Evolutionary conservation across 768 basidiomycete genomes (phyloP), one percentile per base, ranked within the genome.

Genomic region (Rhodotorula graminis): DNA sequence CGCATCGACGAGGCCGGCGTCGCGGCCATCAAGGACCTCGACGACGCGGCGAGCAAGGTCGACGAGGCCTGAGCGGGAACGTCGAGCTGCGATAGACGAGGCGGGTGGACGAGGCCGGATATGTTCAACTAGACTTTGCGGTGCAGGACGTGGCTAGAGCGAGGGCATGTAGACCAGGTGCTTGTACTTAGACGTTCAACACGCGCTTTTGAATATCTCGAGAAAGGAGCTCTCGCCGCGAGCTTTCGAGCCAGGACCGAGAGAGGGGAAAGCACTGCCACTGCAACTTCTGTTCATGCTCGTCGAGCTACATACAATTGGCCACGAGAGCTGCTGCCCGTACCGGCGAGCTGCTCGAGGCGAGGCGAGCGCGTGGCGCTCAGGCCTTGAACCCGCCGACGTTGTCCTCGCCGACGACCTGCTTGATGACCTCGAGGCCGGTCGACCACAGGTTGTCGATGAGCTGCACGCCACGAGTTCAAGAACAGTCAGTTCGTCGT

Each of bases 401-500:
- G 60, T 2, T 42, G 27, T 61, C 53, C 27, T 25, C 21, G n/a
- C 52, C 59, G 3, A 50, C 64, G 3, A 64, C 70, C 19, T 46
- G 37, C 55, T 71, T 50, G 55, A 75, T 75, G 59, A 75, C 64
- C 31, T 61, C 31, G 58, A 68, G 40, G 11, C 61, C 58, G 44
- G 27, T 67, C 53, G 57, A 52, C 55, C 49, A 75, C 42, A 75
- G 69, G 56, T 75, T 75, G 55, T 75, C 73, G 50, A 75, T 68
- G n/a, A 75, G 44, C 73, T 74, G 53, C 10, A n/a, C 6, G 27
- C 19, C 9, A 12, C 11, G 21, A 23, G 29, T 33, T 4, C 16
- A n/a, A 46, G 29, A 47, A 44, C 21, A 23, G 40, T 15, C n/a
- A 23, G 33, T 9, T 40, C 44, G 40, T 27, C 3, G 5, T 2